Percentiles rank a stretch among this genome's conserved stretches.
These are phyloP conservation scores for Claviceps sp. DNA, from an alignment of 2,329 filamentous ascomycete genomes.

Conservation along the genomic window DNA sequence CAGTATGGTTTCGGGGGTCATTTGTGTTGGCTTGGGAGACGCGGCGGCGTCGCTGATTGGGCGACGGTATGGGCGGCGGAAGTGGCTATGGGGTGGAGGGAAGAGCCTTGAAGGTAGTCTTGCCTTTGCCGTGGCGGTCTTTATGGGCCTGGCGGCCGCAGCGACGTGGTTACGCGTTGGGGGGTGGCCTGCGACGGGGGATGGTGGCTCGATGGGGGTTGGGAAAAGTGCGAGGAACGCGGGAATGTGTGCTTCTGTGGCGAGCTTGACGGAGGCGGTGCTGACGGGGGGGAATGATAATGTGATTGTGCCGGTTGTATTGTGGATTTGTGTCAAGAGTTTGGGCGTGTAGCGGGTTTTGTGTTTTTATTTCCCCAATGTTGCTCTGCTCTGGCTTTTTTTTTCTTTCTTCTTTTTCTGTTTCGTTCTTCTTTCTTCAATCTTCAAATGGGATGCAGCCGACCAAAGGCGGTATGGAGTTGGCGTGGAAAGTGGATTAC, in stretches of 20 bases:
- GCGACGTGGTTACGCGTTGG: slow-evolving; percentile 65
- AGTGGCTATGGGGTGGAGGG: slow-evolving; percentile 94
- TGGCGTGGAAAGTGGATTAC: too few relatives aligned
- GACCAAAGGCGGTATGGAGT: too few relatives aligned
- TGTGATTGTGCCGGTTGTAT: slow-evolving; percentile 82
- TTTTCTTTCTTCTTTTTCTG: neutral
- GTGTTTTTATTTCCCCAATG: neutral
- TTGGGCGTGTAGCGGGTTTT: slow-evolving; percentile 38
- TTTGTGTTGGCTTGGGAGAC: slow-evolving; percentile 92
- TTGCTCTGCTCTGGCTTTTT: neutral
- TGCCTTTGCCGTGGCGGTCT: slow-evolving; percentile 74
- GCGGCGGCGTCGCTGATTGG: slow-evolving; percentile 86
- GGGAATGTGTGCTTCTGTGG: slow-evolving; percentile 58
- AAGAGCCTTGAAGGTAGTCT: slow-evolving; percentile 83
- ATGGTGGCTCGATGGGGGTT: slow-evolving; percentile 24
- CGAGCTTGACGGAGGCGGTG: slow-evolving; percentile 88
- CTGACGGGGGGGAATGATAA: slow-evolving; percentile 97
- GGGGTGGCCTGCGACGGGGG: slow-evolving; percentile 47
- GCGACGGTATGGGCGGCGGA: slow-evolving; percentile 68
- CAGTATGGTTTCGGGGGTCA: slow-evolving; percentile 81
- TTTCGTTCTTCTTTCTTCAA: neutral
- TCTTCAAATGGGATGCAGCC: too few relatives aligned
- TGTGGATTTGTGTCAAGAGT: slow-evolving; percentile 86
- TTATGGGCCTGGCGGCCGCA: slow-evolving; percentile 55
- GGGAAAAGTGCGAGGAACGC: slow-evolving; percentile 46